Evolutionary conservation across 2,329 filamentous ascomycete genomes (phyloP).

Genomic region (Trichoderma hamatum): DNA sequence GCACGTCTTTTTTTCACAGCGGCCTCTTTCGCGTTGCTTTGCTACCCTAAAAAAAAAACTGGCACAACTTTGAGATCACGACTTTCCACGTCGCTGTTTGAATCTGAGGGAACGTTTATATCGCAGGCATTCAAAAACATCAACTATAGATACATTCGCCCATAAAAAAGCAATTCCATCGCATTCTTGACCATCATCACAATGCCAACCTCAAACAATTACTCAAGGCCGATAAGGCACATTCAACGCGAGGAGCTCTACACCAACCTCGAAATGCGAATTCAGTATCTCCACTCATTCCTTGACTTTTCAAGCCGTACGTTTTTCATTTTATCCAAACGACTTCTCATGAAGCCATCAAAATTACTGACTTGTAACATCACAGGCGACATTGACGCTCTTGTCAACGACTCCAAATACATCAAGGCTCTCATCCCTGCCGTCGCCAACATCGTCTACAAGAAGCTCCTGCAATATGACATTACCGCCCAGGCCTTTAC

Average conservation of each 20-base stretch:
- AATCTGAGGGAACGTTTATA: no score
- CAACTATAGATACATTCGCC: not conserved
- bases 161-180: not conserved
- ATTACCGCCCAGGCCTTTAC: conserved; percentile 79
- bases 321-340: conserved; percentile 35
- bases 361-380: no score
- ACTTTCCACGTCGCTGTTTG: not conserved
- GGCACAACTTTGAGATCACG: not conserved
- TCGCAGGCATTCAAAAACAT: no score
- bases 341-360: not conserved
- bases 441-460: conserved; percentile 82
- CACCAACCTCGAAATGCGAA: conserved; percentile 68
- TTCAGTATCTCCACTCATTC: conserved; percentile 74
- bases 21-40: not conserved
- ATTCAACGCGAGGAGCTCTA: conserved; percentile 73
- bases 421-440: conserved; percentile 81
- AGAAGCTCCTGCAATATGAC: conserved; percentile 78
- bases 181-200: not conserved
- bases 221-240: conserved; percentile 53
- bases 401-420: conserved; percentile 71
- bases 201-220: conserved; percentile 21
- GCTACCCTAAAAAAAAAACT: not conserved
- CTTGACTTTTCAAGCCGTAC: conserved; percentile 73
- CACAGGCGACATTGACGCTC: conserved; percentile 70
- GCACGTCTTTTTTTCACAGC: not conserved